These are phyloP conservation scores for Lactuca saligna DNA, from an alignment of 129 eudicot genomes.

Conservation along the genomic window DNA sequence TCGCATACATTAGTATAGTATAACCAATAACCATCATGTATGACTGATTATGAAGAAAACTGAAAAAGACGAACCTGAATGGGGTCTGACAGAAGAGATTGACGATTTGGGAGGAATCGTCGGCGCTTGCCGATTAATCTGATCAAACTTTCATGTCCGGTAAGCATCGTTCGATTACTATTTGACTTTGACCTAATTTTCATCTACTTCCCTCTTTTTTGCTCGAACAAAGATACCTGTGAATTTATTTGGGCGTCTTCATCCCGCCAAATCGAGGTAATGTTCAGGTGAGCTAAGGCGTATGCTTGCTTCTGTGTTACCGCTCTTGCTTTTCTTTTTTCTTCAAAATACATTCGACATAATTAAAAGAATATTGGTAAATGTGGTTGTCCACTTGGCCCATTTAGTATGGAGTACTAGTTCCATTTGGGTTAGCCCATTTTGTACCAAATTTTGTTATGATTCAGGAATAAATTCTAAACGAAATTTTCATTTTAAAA, in stretches of 20 bases:
- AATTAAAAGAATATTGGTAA: not conserved
- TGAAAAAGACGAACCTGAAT: constrained; percentile 27
- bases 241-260: constrained; percentile 3
- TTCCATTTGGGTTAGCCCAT: no score
- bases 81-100: constrained; percentile 39
- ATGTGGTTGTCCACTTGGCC: no score
- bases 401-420: no score
- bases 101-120: constrained; percentile 72
- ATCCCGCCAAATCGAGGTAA: constrained; percentile 39
- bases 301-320: constrained; percentile 1
- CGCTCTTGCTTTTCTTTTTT: not conserved
- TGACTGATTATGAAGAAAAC: not conserved
- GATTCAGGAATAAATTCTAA: no score
- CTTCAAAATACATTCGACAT: not conserved
- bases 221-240: not conserved
- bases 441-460: no score
- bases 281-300: constrained; percentile 11
- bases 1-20: not conserved
- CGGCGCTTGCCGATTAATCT: constrained; percentile 84
- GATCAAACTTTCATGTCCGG: constrained; percentile 73
- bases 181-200: constrained; percentile 37
- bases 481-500: no score
- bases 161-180: constrained; percentile 43
- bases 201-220: constrained; percentile 9
- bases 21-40: not conserved